Base-by-base conservation (phyloP, 106 monocot species). In the Allium fistulosum region DNA sequence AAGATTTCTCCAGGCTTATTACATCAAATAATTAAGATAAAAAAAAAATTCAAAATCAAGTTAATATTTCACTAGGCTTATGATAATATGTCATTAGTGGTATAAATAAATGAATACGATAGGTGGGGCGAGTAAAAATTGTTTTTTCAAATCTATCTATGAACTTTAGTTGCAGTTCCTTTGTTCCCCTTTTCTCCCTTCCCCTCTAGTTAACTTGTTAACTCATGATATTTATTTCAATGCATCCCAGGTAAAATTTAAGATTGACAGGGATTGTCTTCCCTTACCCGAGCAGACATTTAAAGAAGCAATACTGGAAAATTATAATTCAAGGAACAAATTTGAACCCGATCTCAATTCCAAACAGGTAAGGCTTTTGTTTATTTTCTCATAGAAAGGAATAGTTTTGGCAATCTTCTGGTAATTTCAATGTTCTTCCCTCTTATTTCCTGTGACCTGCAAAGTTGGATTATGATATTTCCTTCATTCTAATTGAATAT, bases 191-290 rank as follows among this genome's bases (percentile, higher is more conserved):
- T 10, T 53, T 53, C 52, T 10, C 13, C 10, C 13, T 1, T 53
- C 52, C 52, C 52, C 52, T 1, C 52, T 53, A 53, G 52, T 13
- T 9, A 13, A 53, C 13, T 53, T 53, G 9, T 53, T 13, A 9
- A 9, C 52, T 53, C 52, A 53, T 53, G 13, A 53, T 61, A 11
- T 63, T 3, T 8, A 4, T 18, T 37, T 53, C 27, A 14, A 15
- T 37, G 45, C 61, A 57, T 66, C 69, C 51, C 75, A 93, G 92
- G 92, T 93, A 47, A 88, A 79, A 62, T 93, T 92, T 70, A 80
- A 81, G 72, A 88, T 93, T 63, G 74, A 79, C 11, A 70, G 65
- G 64, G 92, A 93, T 75, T 93, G 85, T 63, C 59, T 93, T 45
- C 92, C 92, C 61, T 28, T 93, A 13, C 88, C 78, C 60, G 92